Evolutionary conservation across 768 basidiomycete species (phyloP).

Genomic region (Xerocomus potaroensis): DNA sequence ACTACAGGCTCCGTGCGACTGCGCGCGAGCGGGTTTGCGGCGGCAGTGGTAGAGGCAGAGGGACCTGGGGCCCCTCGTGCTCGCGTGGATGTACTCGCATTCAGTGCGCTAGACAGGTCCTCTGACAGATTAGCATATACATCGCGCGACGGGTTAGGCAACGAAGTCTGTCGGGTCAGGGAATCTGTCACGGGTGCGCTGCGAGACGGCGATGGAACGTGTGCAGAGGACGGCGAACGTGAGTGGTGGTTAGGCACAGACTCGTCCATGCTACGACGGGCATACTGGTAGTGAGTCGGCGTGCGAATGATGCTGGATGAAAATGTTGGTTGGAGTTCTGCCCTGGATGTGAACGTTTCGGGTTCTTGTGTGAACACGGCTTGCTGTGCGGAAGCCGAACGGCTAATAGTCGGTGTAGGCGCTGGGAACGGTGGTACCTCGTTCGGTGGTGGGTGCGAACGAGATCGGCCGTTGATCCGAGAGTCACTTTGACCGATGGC

Average conservation of each 20-base stretch:
- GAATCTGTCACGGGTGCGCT: slow-evolving; percentile 18
- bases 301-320: slow-evolving; percentile 66
- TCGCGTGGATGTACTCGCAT: slow-evolving; percentile 15
- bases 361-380: slow-evolving; percentile 22
- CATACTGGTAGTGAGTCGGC: slow-evolving; percentile 51
- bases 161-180: slow-evolving; percentile 22
- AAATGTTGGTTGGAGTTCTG: slow-evolving; percentile 62
- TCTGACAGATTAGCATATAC: slow-evolving; percentile 25
- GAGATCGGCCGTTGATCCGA: slow-evolving; percentile 19
- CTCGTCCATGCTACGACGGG: slow-evolving; percentile 27
- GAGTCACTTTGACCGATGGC: slow-evolving; percentile 10
- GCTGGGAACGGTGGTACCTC: slow-evolving; percentile 28
- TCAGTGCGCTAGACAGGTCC: slow-evolving; percentile 21
- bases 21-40: slow-evolving; percentile 16
- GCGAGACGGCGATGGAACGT: slow-evolving; percentile 15
- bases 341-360: slow-evolving; percentile 47
- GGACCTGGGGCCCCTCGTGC: no score
- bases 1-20: slow-evolving; percentile 30
- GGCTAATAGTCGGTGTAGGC: slow-evolving; percentile 21
- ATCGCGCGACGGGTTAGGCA: slow-evolving; percentile 21
- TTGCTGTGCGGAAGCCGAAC: slow-evolving; percentile 12
- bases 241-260: slow-evolving; percentile 11
- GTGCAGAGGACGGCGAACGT: slow-evolving; percentile 23
- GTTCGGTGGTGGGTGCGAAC: slow-evolving; percentile 14
- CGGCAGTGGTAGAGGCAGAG: slow-evolving; percentile 1